Evolutionary conservation across 306 rosid genomes (phyloP).

Genomic region (Cercis canadensis): DNA sequence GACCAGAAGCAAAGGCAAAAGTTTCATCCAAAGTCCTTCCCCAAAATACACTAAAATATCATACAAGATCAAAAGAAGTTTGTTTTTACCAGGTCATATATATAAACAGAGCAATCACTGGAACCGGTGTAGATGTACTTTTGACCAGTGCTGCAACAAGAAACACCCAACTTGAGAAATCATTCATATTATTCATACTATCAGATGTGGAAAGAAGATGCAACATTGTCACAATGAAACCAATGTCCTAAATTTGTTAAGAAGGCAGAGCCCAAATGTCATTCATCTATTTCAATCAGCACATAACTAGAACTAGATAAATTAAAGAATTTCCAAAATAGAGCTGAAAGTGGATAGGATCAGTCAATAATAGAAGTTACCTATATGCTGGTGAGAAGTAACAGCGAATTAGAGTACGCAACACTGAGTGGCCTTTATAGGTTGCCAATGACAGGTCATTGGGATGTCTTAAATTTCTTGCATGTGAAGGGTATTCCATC

Average conservation of each 20-base stretch:
- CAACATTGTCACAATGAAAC: slow-evolving; percentile 12
- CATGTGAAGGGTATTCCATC: slow-evolving; percentile 82
- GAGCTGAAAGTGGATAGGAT: background rate
- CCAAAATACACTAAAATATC: slow-evolving; percentile 2
- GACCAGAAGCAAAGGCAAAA: background rate
- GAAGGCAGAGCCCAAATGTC: background rate
- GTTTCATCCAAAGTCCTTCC: background rate
- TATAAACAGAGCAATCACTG: slow-evolving; percentile 67
- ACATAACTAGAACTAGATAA: background rate
- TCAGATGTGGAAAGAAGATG: slow-evolving; percentile 23
- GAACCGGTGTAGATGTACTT: slow-evolving; percentile 96
- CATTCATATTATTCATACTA: slow-evolving; percentile 25
- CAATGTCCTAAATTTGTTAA: background rate
- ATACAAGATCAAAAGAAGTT: background rate
- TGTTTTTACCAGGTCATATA: slow-evolving; percentile 89
- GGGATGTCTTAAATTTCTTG: slow-evolving; percentile 65
- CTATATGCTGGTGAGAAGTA: slow-evolving; percentile 86
- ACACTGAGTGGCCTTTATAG: slow-evolving; percentile 83
- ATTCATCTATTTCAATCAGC: slow-evolving; percentile 22
- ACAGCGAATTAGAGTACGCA: slow-evolving; percentile 83
- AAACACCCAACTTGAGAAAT: slow-evolving; percentile 25
- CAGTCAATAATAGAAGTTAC: slow-evolving; percentile 41
- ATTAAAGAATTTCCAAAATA: background rate
- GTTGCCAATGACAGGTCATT: slow-evolving; percentile 76
- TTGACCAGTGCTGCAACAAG: slow-evolving; percentile 89